A percentile compares a stretch with the other conserved stretches of the same genome.
These are phyloP conservation scores for Trifolium dubium DNA, from an alignment of 306 rosid species.

Conservation along the genomic window DNA sequence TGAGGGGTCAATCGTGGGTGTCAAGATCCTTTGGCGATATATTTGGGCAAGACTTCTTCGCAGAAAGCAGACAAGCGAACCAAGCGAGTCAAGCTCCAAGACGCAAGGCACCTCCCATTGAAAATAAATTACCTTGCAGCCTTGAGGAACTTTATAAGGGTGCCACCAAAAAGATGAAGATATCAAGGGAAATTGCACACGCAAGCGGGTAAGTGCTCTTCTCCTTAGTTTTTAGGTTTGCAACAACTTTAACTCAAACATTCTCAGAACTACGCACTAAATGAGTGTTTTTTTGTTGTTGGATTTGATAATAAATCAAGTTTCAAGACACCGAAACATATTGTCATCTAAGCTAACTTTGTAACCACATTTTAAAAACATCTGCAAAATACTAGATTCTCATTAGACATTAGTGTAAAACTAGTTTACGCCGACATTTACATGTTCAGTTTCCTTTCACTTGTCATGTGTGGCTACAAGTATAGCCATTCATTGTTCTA, in stretches of 20 bases:
- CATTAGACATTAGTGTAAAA: background rate
- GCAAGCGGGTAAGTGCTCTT: constrained; percentile 74
- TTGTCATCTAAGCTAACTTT: background rate
- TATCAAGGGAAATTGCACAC: constrained; percentile 72
- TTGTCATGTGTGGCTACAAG: background rate
- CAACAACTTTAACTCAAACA: constrained; percentile 18
- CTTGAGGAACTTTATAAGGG: constrained; percentile 94
- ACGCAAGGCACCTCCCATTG: constrained; percentile 73
- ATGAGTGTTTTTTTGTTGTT: background rate
- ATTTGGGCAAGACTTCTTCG: constrained; percentile 71
- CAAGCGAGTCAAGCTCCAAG: constrained; percentile 70
- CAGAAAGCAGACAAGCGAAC: constrained; percentile 64
- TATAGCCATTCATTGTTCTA: constrained; percentile 17
- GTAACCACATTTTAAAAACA: background rate
- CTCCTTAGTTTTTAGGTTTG: constrained; percentile 12
- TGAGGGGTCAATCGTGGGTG: constrained; percentile 57
- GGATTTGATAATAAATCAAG: background rate
- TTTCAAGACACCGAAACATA: background rate
- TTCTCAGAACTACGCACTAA: background rate
- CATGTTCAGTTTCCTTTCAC: background rate
- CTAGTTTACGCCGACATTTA: background rate
- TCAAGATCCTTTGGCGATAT: constrained; percentile 75
- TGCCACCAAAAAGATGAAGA: constrained; percentile 88
- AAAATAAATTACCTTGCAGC: constrained; percentile 72
- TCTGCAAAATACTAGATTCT: background rate